phyloP scores from a whole-genome alignment of 2,329 filamentous ascomycete genomes.

The Blastomyces parvus region DNA sequence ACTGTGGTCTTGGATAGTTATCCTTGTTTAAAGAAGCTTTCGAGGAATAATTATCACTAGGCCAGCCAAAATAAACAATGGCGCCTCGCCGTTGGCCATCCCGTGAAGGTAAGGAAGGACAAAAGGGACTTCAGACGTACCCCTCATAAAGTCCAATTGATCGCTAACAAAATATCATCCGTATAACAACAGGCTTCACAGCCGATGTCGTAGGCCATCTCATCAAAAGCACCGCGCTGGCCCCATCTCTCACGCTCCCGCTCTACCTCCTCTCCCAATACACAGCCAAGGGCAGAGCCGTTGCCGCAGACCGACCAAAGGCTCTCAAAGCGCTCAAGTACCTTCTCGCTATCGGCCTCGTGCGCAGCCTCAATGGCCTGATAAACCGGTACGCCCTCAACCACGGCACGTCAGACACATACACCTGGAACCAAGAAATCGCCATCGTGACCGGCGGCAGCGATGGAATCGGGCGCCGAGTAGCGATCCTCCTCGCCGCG shows the following conservation, averaged over 20 bases:
- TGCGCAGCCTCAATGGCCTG: slow-evolving; percentile 42
- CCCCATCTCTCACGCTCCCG: slow-evolving; percentile 55
- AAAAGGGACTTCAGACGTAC: neutral
- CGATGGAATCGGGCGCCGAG: slow-evolving; percentile 59
- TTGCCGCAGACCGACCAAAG: slow-evolving; percentile 45
- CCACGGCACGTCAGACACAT: slow-evolving; percentile 31
- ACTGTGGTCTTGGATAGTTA: no score
- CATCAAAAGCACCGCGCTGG: slow-evolving; percentile 52
- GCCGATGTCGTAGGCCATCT: slow-evolving; percentile 51
- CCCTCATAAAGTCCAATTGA: neutral
- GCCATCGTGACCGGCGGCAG: slow-evolving; percentile 67
- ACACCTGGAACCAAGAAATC: slow-evolving; percentile 56
- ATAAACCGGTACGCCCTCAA: slow-evolving; percentile 44
- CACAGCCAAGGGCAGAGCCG: slow-evolving; percentile 51
- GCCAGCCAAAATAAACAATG: neutral
- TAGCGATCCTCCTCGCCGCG: slow-evolving; percentile 57
- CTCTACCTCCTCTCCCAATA: slow-evolving; percentile 54
- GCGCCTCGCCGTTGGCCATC: slow-evolving; percentile 20
- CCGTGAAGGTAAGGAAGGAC: slow-evolving; percentile 25
- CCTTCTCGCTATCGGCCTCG: slow-evolving; percentile 46
- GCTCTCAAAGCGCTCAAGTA: slow-evolving; percentile 46
- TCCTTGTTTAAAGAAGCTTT: neutral
- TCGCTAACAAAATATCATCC: slow-evolving; percentile 8
- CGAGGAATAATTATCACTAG: neutral
- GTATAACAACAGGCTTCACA: slow-evolving; percentile 38